Evolutionary conservation across 192 early-diverging fungal genomes (phyloP).

Genomic region (Coemansia sp.): DNA sequence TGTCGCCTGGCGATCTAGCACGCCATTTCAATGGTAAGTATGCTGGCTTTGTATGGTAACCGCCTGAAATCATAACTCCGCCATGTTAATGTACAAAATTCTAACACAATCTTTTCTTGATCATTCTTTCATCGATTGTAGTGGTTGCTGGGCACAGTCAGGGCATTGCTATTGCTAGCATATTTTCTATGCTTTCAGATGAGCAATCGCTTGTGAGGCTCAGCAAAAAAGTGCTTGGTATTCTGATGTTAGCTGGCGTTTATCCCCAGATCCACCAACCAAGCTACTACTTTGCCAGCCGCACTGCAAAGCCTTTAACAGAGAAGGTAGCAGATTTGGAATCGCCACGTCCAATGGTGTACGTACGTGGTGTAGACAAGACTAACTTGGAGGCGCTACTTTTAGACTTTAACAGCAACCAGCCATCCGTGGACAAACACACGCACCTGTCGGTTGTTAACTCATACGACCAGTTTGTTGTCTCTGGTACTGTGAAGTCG

Average conservation of each 20-base stretch:
- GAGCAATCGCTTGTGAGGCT: conserved; percentile 75
- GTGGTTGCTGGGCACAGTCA: conserved; percentile 64
- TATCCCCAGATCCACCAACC: conserved; percentile 64
- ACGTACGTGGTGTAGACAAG: conserved; percentile 11
- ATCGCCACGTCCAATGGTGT: conserved; percentile 19
- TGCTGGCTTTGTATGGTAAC: too few species aligned
- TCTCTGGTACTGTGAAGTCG: conserved; percentile 13
- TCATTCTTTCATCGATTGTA: conserved; percentile 1
- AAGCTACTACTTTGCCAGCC: background rate
- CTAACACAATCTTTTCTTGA: too few species aligned
- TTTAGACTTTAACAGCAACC: conserved; percentile 10
- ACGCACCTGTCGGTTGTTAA: conserved; percentile 19
- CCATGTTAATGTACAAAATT: background rate
- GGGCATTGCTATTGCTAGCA: conserved; percentile 77
- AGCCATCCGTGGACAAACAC: background rate
- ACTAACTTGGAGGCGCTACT: conserved; percentile 4
- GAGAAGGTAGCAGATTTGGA: too few species aligned
- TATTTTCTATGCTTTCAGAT: conserved; percentile 72
- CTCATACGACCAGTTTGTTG: conserved; percentile 10
- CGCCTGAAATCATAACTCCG: background rate
- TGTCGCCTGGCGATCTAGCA: conserved; percentile 48
- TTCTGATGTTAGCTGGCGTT: conserved; percentile 80
- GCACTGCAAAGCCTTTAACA: background rate
- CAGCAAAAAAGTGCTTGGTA: conserved; percentile 75
- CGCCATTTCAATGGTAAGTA: conserved; percentile 23